Conservation (phyloP, 2,329 filamentous ascomycete species). For the Trichoderma sp. region DNA sequence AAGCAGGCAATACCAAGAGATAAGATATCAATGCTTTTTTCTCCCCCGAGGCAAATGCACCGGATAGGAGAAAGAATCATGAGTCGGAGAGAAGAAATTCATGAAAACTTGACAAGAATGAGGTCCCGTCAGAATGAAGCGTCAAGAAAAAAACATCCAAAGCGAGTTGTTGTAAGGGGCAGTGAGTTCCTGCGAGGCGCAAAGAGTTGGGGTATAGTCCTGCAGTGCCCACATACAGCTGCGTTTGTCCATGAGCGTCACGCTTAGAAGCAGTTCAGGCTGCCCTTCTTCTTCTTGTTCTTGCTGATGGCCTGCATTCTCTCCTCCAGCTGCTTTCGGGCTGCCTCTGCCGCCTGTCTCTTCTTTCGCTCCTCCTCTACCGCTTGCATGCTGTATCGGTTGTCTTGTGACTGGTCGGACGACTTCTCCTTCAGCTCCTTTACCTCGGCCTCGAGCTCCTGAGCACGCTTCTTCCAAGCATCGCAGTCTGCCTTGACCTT, state of each 20-base stretch:
- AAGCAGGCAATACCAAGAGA: neutral
- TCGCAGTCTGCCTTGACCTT: slow-evolving; percentile 91
- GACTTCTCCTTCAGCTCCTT: slow-evolving; percentile 59
- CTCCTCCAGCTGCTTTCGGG: slow-evolving; percentile 85
- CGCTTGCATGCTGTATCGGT: slow-evolving; percentile 73
- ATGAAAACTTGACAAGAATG: neutral
- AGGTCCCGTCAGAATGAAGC: neutral
- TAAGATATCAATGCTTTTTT: neutral
- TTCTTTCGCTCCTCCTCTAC: slow-evolving; percentile 97
- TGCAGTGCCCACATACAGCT: slow-evolving; percentile 4
- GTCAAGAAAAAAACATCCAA: neutral
- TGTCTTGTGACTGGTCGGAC: slow-evolving; percentile 51
- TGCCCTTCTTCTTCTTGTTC: slow-evolving; percentile 93
- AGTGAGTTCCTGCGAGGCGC: slow-evolving; percentile 15
- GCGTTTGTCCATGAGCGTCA: neutral
- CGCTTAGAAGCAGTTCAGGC: slow-evolving; percentile 90
- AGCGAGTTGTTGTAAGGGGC: neutral
- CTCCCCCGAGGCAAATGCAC: neutral
- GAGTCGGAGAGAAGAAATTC: slow-evolving; percentile 19
- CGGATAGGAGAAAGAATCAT: slow-evolving; percentile 1
- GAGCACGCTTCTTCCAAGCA: slow-evolving; percentile 82
- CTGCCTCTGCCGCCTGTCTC: slow-evolving; percentile 83
- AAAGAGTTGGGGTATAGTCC: slow-evolving; percentile 21
- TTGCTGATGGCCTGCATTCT: slow-evolving; percentile 87
- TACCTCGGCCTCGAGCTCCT: slow-evolving; percentile 69